Evolutionary conservation across 2,329 filamentous ascomycete species (phyloP), one percentile per base, ranked within the genome.

Genomic region (Trichoderma hamatum): DNA sequence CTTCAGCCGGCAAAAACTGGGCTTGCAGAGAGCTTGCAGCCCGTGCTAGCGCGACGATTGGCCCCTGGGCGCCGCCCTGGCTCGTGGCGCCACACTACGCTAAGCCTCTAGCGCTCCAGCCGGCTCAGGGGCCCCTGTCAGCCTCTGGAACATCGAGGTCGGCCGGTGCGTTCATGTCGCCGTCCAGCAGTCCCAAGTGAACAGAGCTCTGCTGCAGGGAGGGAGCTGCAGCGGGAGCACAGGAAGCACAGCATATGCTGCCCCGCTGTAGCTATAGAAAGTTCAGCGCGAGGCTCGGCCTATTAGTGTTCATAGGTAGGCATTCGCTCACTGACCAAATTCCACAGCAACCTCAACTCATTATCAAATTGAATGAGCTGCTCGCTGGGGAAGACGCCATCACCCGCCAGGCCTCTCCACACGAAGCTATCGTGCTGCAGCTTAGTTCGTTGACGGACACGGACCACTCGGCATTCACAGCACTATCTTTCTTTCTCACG

Each of bases 21-120:
- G 54, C 36, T 51, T 58, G 13, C 39, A 36, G 61, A 59, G 30
- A 43, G 56, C 34, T 59, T 34, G 56, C 34, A 39, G 56, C 56
- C 54, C 56, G 56, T 43, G 32, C 49, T 64, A 59, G 64, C 64
- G 64, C 54, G 54, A 26, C 64, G 64, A 67, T 67, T 67, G 39
- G 28, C 39, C 61, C 64, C 64, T 67, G 64, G 64, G 36, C 64
- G 64, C 54, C 64, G 64, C 46, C 36, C 51, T 66, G 51, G 63
- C 52, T 67, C 21, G 64, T 51, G 54, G 64, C 64, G 64, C 64
- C 64, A 67, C 64, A n/a, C 24, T 5, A 46, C 64, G 54, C 64
- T 59, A 67, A 52, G 36, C 34, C 39, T 24, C 30, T 56, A 46
- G 62, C 14, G 52, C 24, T 66, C 52, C 54, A 66, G 52, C 61